phyloP scores from a whole-genome alignment of 2,329 filamentous ascomycete species.

The Plectosphaerella plurivora region DNA sequence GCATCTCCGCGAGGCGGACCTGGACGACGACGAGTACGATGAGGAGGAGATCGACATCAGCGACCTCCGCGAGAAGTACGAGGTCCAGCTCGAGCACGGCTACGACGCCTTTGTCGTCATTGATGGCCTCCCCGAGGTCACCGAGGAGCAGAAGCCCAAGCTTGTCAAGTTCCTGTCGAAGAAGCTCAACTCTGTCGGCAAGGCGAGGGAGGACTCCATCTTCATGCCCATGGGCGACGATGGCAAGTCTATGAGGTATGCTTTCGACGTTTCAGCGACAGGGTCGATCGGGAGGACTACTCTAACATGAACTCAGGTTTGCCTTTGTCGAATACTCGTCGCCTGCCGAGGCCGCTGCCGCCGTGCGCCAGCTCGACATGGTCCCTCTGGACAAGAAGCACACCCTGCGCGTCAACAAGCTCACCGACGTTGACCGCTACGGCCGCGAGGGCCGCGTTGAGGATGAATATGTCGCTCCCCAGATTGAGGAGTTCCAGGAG shows the following conservation, averaged over 20 bases:
- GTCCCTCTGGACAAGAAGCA: conserved; percentile 94
- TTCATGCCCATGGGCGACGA: conserved; percentile 92
- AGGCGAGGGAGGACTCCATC: conserved; percentile 79
- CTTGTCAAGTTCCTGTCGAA: conserved; percentile 93
- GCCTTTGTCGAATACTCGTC: conserved; percentile 97
- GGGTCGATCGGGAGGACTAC: not conserved
- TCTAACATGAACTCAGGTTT: conserved; percentile 54
- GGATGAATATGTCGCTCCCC: conserved; percentile 80
- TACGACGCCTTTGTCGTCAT: conserved; percentile 95
- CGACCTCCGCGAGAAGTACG: conserved; percentile 89
- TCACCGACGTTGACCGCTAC: conserved; percentile 95
- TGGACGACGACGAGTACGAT: conserved; percentile 80
- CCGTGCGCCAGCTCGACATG: conserved; percentile 82
- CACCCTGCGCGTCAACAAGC: conserved; percentile 92
- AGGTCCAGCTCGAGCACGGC: conserved; percentile 92
- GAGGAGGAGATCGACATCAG: conserved; percentile 93
- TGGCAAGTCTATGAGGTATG: conserved; percentile 80
- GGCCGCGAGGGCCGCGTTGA: conserved; percentile 90
- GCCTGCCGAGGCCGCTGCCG: conserved; percentile 81
- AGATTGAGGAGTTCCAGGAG: conserved; percentile 80
- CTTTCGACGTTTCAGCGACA: not conserved
- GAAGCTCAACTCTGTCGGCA: conserved; percentile 84
- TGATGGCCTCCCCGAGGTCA: conserved; percentile 87
- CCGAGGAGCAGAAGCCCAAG: conserved; percentile 86
- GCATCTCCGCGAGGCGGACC: conserved; percentile 84